Base-by-base conservation (phyloP, 805 yeast species). In the Deakozyma indianensis region DNA sequence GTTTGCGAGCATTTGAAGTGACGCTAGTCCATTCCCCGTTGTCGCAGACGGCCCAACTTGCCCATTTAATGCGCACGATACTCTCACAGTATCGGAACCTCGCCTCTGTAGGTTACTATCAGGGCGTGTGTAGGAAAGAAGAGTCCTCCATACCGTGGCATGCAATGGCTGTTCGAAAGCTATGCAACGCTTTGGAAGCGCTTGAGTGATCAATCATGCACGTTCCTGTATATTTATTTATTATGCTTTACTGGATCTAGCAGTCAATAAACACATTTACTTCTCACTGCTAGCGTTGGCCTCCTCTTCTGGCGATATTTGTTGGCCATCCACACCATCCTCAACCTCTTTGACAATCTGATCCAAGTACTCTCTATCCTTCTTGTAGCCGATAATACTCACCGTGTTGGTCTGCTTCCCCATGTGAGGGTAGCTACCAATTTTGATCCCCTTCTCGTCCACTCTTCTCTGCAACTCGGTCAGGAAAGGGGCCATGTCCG, bases 371-470 rank as follows among this genome's bases (percentile, higher is more conserved):
- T 56, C 59, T 1, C 53, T 50, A 16, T 68, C 62, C 9, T 62
- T 60, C 20, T 54, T 57, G 18, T 74, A 73, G 1, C 94, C 94
- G 32, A 83, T 68, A 16, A 86, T 71, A 53, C 94, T 81, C 18
- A 86, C 75, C 0, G 94, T 84, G 52, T 75, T 80, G 45, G 75
- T 64, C 1, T 73, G 69, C 61, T 75, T 70, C 15, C 71, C 70
- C 63, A 74, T 70, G 60, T 86, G 95, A 1, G 95, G 95, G 57
- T 86, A 86, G 27, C 88, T 79, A 2, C 95, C 95, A 42, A 86
- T 69, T 56, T 85, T 86, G 43, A 85, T 69, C n/a, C 60, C 63
- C 27, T 57, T 58, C 18, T 49, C 46, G 3, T 55, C 53, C 20
- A 67, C 66, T 41, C 61, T 60, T 2, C 56, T 55, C 52, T 83